Base-by-base conservation (phyloP, 2,329 filamentous ascomycete species). In the Pestalotiopsis sp. region DNA sequence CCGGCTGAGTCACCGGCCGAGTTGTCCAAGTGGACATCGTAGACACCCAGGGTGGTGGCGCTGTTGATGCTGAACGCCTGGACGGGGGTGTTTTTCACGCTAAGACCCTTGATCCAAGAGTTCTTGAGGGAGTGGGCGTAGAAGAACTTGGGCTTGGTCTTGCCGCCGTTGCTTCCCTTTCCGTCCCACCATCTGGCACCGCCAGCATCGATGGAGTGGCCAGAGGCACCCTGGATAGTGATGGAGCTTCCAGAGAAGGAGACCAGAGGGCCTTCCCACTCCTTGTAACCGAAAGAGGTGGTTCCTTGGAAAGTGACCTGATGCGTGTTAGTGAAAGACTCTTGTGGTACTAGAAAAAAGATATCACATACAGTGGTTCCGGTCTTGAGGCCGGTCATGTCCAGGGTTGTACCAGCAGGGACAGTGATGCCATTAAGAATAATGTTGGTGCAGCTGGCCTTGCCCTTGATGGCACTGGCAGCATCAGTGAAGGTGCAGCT, bases 271-370 rank as follows among this genome's bases (percentile, higher is more conserved):
- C 91, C 90, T 1, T 78, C 77, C 90, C 90, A 92, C 74, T 90
- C 86, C 71, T 87, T 82, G 80, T 91, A 92, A n/a, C 83, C 90
- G 75, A 90, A 93, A 66, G 86, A 89, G n/a, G 90, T 92, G 14
- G 83, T 87, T 57, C 91, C 91, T 68, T 87, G 20, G 40, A 64
- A 62, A 20, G 59, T 62, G n/a, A 62, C 59, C 59, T 62, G 31
- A 41, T 17, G 13, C 11, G 25, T 40, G 59, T 62, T 12, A 62
- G 27, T 40, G 20, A 6, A 11, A 4, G n/a, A 14, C 12, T 36
- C 9, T 14, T 1, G 2, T n/a, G 9, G n/a, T 27, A 23, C 13
- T 14, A n/a, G 7, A n/a, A 49, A 36, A 3, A 12, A 71, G 69
- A 36, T 67, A 4, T 13, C 27, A 67, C 69, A 59, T 74, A 83